phyloP scores from a whole-genome alignment of 2,329 filamentous ascomycete genomes.

The Stagonosporopsis cucurbitacearum region DNA sequence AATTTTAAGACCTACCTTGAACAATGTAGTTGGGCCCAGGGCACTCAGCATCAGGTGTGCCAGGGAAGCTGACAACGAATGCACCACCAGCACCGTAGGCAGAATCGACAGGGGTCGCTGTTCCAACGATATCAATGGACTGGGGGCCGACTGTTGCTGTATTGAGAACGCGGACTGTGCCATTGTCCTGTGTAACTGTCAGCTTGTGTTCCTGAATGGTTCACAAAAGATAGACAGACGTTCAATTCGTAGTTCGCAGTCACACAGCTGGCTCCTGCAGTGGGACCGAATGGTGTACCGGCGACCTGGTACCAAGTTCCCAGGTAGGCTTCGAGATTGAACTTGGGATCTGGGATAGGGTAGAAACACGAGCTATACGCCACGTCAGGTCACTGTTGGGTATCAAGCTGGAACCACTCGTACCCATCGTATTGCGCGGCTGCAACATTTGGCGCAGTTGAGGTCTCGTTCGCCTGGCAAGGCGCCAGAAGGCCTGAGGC shows the following conservation, averaged over 20 bases:
- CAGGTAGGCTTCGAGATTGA: slow-evolving; percentile 35
- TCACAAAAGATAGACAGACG: slow-evolving; percentile 1
- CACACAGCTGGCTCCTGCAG: slow-evolving; percentile 33
- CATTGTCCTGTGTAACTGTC: slow-evolving; percentile 21
- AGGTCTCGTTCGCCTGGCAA: slow-evolving; percentile 22
- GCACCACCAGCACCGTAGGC: slow-evolving; percentile 31
- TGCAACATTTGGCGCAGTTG: slow-evolving; percentile 21
- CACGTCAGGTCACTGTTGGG: not conserved
- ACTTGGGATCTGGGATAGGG: slow-evolving; percentile 33
- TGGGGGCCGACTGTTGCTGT: slow-evolving; percentile 26
- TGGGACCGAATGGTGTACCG: slow-evolving; percentile 38
- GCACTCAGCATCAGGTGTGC: slow-evolving; percentile 22
- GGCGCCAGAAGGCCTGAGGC: slow-evolving; percentile 23
- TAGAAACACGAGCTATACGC: slow-evolving; percentile 31
- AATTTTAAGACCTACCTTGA: slow-evolving; percentile 24
- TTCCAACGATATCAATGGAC: slow-evolving; percentile 28
- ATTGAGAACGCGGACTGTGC: slow-evolving; percentile 35
- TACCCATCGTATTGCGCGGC: slow-evolving; percentile 35
- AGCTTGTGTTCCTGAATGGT: not conserved
- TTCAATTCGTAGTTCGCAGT: slow-evolving; percentile 35
- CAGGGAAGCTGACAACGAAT: slow-evolving; percentile 36
- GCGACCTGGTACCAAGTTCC: slow-evolving; percentile 43
- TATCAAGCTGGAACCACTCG: not conserved
- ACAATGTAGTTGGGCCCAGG: slow-evolving; percentile 42
- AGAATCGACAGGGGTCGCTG: slow-evolving; percentile 29